Evolutionary conservation across 2,329 filamentous ascomycete species (phyloP), one percentile per base, ranked within the genome.

Genomic region (Aspergillus candidus): DNA sequence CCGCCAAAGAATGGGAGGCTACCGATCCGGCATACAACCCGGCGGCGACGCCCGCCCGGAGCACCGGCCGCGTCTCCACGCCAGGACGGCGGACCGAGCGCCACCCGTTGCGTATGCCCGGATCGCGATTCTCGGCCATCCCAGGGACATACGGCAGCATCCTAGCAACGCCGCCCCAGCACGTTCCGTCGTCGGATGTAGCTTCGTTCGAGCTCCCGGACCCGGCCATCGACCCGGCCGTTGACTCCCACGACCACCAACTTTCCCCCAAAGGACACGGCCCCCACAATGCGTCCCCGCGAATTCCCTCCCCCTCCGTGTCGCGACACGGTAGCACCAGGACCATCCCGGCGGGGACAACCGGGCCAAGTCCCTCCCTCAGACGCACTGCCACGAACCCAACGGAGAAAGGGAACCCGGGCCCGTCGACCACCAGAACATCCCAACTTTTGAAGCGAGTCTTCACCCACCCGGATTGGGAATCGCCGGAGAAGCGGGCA

Each of bases 121-220:
- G 57, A 29, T 63, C 65, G 5, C 60, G 65, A 6, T 65, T 67
- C 37, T 61, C 60, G 6, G 58, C 61, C 15, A 52, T 52, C 12
- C 56, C 74, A 53, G 74, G 69, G 31, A 73, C 72, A 51, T 84
- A 84, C 71, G 82, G 82, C 36, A 84, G 80, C 58, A 83, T 84
- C 53, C 65, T 81, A 8, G 73, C 74, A 6, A 77, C 76, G 22
- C 78, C 78, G 2, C 73, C 73, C 4, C 53, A 54, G 11, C 53
- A 56, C 22, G 45, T 53, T 11, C 55, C 45, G 3, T 59, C 56
- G 27, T 63, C 66, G 39, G 62, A 62, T 15, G 70, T 74, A 27
- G 73, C 74, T 12, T 74, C 72, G 0, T 70, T 85, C 14, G 72
- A 78, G 53, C 71, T 86, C 12, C 82, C 82, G 4, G 79, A 75